Conservation (phyloP, 2,329 filamentous ascomycete genomes). For the Cytospora piceicola region DNA sequence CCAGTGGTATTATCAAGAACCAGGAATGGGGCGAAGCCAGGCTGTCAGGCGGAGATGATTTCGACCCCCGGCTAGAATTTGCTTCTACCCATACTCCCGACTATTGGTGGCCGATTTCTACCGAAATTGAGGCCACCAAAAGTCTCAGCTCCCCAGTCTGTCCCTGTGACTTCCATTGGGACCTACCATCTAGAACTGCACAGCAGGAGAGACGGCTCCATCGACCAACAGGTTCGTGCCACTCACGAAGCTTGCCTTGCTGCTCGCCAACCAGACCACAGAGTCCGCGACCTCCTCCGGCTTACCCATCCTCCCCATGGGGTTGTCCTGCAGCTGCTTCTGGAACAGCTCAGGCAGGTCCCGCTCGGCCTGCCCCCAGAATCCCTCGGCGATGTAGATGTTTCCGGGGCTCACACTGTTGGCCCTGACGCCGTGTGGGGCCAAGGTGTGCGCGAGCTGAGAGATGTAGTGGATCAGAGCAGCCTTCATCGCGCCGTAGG, state of each 20-base stretch:
- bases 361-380: conserved; percentile 41
- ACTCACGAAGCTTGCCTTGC: conserved; percentile 31
- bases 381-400: conserved; percentile 42
- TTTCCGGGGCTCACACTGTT: conserved; percentile 43
- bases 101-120: not conserved
- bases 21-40: not conserved
- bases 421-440: conserved; percentile 41
- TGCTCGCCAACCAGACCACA: conserved; percentile 32
- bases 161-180: not conserved
- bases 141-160: not conserved
- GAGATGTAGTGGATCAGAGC: conserved; percentile 43
- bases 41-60: not conserved
- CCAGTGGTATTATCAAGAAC: not conserved
- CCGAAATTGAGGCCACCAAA: not conserved
- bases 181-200: conserved; percentile 26
- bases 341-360: conserved; percentile 38
- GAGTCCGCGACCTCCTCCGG: conserved; percentile 34
- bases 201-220: conserved; percentile 31
- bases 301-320: conserved; percentile 32
- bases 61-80: not conserved
- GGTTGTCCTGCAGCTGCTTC: conserved; percentile 30
- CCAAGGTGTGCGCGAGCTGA: conserved; percentile 40
- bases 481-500: conserved; percentile 44
- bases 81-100: not conserved
- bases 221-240: conserved; percentile 33